Percentiles rank a stretch among this genome's conserved stretches.
These are phyloP conservation scores for Mycena citricolor DNA, from an alignment of 1,284 basidiomycete genomes.

Conservation along the genomic window DNA sequence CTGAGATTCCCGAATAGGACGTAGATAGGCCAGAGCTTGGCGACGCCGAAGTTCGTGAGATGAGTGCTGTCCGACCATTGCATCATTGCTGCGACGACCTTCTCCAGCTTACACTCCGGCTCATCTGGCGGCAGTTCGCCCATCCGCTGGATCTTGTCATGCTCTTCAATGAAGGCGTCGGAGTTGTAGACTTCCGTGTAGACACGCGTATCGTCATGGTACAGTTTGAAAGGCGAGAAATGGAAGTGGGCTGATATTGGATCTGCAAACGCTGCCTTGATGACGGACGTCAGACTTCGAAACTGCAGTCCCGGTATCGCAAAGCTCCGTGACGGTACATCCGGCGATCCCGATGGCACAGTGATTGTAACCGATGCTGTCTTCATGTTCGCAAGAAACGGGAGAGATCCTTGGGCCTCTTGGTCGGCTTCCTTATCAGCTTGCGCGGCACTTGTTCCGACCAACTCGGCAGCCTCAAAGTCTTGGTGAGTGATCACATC, in stretches of 20 bases:
- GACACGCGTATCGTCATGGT: constrained; percentile 19
- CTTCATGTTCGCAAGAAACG: background rate
- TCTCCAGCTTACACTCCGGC: constrained; percentile 22
- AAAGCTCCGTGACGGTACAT: constrained; percentile 22
- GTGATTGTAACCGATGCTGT: constrained; percentile 23
- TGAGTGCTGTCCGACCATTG: constrained; percentile 31
- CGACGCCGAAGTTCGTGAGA: constrained; percentile 28
- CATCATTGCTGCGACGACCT: constrained; percentile 25
- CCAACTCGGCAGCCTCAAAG: background rate
- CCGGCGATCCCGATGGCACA: constrained; percentile 28
- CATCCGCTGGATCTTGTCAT: constrained; percentile 28
- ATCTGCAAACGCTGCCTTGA: constrained; percentile 26
- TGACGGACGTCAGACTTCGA: constrained; percentile 27
- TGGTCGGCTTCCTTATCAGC: constrained; percentile 3
- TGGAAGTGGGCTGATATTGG: constrained; percentile 26
- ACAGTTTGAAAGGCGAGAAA: constrained; percentile 31
- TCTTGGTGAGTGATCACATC: background rate
- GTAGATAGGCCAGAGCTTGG: constrained; percentile 33
- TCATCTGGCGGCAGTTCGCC: constrained; percentile 7
- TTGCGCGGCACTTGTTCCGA: constrained; percentile 20
- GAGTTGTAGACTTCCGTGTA: constrained; percentile 31
- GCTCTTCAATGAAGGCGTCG: constrained; percentile 29
- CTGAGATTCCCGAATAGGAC: constrained; percentile 29
- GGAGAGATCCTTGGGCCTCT: too few species aligned
- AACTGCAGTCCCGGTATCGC: constrained; percentile 28